phyloP scores from a whole-genome alignment of 2,329 filamentous ascomycete species.

The Rugonectria rugulosa region DNA sequence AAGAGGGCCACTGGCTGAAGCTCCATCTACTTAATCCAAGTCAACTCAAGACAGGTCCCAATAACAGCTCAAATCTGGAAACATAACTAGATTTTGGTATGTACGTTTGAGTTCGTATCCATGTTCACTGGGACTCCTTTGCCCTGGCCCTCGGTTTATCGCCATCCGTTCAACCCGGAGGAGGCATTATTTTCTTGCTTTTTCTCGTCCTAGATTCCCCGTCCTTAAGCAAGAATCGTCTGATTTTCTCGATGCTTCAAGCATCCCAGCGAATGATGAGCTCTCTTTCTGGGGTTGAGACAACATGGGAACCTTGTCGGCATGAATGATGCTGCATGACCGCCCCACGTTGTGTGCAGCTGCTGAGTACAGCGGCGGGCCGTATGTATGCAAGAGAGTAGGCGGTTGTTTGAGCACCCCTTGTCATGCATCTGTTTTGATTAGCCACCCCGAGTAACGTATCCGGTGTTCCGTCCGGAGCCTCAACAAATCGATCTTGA shows the following conservation, averaged over 20 bases:
- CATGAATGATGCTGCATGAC: not conserved
- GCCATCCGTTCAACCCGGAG: too few relatives aligned
- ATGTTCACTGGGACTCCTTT: too few relatives aligned
- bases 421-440: conserved; percentile 1
- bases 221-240: not conserved
- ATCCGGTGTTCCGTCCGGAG: not conserved
- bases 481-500: not conserved
- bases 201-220: not conserved
- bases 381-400: not conserved
- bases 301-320: conserved; percentile 14
- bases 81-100: too few relatives aligned
- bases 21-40: too few relatives aligned
- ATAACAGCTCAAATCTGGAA: too few relatives aligned
- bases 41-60: not conserved
- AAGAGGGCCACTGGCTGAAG: too few relatives aligned
- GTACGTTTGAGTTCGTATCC: too few relatives aligned
- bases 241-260: not conserved
- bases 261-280: not conserved
- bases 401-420: conserved; percentile 1
- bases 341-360: conserved; percentile 1
- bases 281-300: not conserved
- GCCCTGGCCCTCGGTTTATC: too few relatives aligned
- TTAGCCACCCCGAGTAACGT: conserved; percentile 6
- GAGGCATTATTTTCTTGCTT: not conserved
- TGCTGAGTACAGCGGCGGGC: not conserved